These are phyloP conservation scores for Leccinum uliginosum DNA, from an alignment of 768 basidiomycete genomes.

Conservation along the genomic window DNA sequence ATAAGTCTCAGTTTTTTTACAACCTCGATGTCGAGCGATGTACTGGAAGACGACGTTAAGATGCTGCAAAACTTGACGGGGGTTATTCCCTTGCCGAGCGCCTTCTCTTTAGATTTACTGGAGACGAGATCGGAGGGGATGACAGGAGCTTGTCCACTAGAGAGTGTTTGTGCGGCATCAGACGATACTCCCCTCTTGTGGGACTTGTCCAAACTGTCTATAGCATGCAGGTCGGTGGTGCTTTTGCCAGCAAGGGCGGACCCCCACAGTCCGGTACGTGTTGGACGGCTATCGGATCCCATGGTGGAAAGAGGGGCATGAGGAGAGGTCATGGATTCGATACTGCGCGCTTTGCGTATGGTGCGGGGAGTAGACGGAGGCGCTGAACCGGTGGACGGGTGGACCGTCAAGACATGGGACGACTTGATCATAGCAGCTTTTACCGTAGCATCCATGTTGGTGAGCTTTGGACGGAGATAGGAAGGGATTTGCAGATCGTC, in stretches of 20 bases:
- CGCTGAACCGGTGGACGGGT: slow-evolving; percentile 28
- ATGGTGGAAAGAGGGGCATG: slow-evolving; percentile 38
- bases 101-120: slow-evolving; percentile 49
- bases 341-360: slow-evolving; percentile 68
- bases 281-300: slow-evolving; percentile 32
- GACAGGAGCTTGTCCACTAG: slow-evolving; percentile 48
- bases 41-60: slow-evolving; percentile 63
- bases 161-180: slow-evolving; percentile 49
- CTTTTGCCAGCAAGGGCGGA: slow-evolving; percentile 29
- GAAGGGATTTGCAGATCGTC: slow-evolving; percentile 87
- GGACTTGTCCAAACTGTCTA: slow-evolving; percentile 28
- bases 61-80: slow-evolving; percentile 66
- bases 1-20: slow-evolving; percentile 85
- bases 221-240: slow-evolving; percentile 25
- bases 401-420: slow-evolving; percentile 57
- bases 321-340: slow-evolving; percentile 59
- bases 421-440: slow-evolving; percentile 93
- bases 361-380: slow-evolving; percentile 47
- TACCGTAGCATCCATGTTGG: slow-evolving; percentile 76
- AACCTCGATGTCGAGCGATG: slow-evolving; percentile 75
- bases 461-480: slow-evolving; percentile 71
- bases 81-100: slow-evolving; percentile 48
- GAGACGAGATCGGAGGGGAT: slow-evolving; percentile 35
- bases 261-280: slow-evolving; percentile 22
- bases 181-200: slow-evolving; percentile 63